Conservation (phyloP, 2,329 filamentous ascomycete genomes). For the Talaromyces sp. region DNA sequence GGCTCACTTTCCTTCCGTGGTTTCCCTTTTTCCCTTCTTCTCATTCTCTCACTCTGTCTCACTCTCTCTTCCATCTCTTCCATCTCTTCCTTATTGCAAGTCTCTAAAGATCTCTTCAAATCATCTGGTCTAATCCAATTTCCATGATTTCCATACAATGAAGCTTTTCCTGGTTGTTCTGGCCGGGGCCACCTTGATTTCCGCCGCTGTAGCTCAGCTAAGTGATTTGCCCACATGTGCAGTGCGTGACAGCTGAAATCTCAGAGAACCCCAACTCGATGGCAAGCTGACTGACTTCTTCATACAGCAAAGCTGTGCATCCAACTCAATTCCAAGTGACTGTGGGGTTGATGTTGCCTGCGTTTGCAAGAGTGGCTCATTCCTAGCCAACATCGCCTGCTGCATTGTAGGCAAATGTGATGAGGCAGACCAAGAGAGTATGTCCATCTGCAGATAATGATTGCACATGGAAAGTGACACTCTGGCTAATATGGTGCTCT, state of each 20-base stretch:
- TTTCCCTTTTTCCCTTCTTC: not conserved
- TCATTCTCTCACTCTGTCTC: too few relatives aligned
- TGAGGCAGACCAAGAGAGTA: constrained; percentile 45
- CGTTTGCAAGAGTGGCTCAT: constrained; percentile 49
- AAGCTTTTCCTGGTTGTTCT: constrained; percentile 54
- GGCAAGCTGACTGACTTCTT: not conserved
- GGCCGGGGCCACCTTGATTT: constrained; percentile 48
- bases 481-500: not conserved
- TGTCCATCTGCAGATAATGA: constrained; percentile 3
- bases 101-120: not conserved
- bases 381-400: constrained; percentile 54
- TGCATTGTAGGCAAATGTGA: constrained; percentile 53
- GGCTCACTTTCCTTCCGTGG: not conserved
- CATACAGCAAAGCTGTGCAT: constrained; percentile 42
- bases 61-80: too few relatives aligned
- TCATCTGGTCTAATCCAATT: not conserved
- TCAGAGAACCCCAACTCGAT: not conserved
- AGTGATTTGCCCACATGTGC: constrained; percentile 56
- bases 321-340: constrained; percentile 42
- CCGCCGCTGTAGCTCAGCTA: constrained; percentile 20
- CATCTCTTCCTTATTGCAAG: not conserved
- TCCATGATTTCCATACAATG: constrained; percentile 46
- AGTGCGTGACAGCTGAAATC: constrained; percentile 46
- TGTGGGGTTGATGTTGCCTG: constrained; percentile 51
- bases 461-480: not conserved